phyloP scores from a whole-genome alignment of 805 yeast species.

The Zygoascus flipseniorum region DNA sequence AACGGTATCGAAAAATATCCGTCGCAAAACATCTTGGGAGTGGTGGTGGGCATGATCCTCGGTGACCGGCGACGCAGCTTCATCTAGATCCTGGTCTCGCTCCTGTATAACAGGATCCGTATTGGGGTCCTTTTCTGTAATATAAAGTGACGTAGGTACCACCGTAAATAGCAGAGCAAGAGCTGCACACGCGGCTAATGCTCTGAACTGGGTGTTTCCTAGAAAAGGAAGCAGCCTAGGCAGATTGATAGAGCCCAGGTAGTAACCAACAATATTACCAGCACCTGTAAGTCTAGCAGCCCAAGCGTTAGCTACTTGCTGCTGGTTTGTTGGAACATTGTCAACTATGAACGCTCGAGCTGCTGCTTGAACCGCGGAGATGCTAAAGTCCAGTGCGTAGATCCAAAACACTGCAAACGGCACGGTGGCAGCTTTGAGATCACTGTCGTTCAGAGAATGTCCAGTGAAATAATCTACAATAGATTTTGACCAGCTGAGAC shows the following conservation, averaged over 20 bases:
- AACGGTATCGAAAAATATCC: conserved; percentile 10
- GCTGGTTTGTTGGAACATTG: conserved; percentile 48
- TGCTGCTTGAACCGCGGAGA: conserved; percentile 52
- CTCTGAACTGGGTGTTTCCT: conserved; percentile 45
- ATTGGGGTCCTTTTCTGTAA: conserved; percentile 43
- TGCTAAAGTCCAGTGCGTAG: conserved; percentile 47
- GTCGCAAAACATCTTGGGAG: not conserved
- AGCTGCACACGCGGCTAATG: conserved; percentile 37
- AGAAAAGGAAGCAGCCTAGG: conserved; percentile 32
- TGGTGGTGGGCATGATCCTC: not conserved
- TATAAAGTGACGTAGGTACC: conserved; percentile 31
- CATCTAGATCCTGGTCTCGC: not conserved
- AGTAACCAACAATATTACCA: conserved; percentile 51
- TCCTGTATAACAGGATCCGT: conserved; percentile 5
- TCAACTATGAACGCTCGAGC: conserved; percentile 56
- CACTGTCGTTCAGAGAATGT: conserved; percentile 13
- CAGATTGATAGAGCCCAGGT: conserved; percentile 42
- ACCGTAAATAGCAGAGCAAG: conserved; percentile 35
- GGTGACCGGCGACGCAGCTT: not conserved
- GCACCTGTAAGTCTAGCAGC: conserved; percentile 56
- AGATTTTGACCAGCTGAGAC: conserved; percentile 38
- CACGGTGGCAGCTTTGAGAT: conserved; percentile 29
- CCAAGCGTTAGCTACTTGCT: conserved; percentile 55
- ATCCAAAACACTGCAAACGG: conserved; percentile 48
- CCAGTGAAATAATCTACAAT: conserved; percentile 30